These are phyloP conservation scores for Thuja plicata DNA, from an alignment of 83 land plant species.

Conservation along the genomic window DNA sequence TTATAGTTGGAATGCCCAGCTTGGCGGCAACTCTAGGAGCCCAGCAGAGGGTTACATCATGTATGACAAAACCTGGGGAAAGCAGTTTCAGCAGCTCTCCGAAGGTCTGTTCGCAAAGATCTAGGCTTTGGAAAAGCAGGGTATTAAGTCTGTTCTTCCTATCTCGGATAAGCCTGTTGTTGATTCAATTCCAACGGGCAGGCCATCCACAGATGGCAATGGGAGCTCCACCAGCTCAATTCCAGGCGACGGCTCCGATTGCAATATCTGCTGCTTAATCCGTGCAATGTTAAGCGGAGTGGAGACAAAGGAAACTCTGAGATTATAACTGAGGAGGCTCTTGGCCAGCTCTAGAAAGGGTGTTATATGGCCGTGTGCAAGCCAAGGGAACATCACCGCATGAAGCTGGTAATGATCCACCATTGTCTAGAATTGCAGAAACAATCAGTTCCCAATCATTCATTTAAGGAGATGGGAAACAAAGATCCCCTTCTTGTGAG, in stretches of 20 bases:
- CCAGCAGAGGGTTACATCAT: background rate
- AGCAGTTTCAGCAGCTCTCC: background rate
- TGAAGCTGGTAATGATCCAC: background rate
- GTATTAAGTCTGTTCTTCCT: background rate
- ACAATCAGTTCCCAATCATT: too few relatives aligned
- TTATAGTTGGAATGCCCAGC: background rate
- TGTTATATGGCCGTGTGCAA: conserved; percentile 1
- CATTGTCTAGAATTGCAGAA: too few relatives aligned
- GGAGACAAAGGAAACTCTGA: background rate
- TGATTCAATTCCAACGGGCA: background rate
- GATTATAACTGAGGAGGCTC: background rate
- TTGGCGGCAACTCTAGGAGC: background rate
- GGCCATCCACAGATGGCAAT: background rate
- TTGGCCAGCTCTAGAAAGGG: background rate
- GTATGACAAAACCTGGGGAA: background rate
- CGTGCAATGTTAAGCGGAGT: background rate
- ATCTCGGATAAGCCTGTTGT: background rate
- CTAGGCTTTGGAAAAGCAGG: background rate
- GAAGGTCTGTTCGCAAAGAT: background rate
- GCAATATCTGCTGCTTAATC: background rate
- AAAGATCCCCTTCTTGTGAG: too few relatives aligned
- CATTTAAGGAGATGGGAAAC: too few relatives aligned
- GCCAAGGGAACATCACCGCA: background rate
- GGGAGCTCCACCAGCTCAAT: background rate
- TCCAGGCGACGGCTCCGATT: background rate